These are phyloP conservation scores for Dryas alaskensis DNA, from an alignment of 306 rosid genomes.

Conservation along the genomic window DNA sequence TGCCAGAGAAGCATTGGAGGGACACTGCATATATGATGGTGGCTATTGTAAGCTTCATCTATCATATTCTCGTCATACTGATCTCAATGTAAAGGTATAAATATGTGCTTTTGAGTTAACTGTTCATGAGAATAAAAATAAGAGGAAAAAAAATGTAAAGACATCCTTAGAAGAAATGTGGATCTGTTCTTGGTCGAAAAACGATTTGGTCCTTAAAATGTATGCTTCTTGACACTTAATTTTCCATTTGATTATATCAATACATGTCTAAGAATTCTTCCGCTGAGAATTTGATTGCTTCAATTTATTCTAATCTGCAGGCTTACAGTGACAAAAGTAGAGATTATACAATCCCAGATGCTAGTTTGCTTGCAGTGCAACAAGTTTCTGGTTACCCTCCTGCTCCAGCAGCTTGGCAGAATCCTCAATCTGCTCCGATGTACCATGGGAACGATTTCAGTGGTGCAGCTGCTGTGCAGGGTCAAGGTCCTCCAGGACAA, in stretches of 20 bases:
- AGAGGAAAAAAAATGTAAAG: slow-evolving; percentile 37
- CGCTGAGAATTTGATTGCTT: slow-evolving; percentile 9
- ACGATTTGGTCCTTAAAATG: slow-evolving; percentile 50
- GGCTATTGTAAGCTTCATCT: slow-evolving; percentile 99
- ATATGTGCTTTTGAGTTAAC: slow-evolving; percentile 56
- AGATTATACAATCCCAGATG: slow-evolving; percentile 55
- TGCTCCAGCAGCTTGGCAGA: slow-evolving; percentile 47
- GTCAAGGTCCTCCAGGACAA: slow-evolving; percentile 65
- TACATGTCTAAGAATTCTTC: slow-evolving; percentile 10
- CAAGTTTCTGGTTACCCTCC: slow-evolving; percentile 33
- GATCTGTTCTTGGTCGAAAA: slow-evolving; percentile 54
- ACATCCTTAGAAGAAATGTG: slow-evolving; percentile 55
- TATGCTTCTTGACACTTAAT: slow-evolving; percentile 71
- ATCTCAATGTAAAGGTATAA: slow-evolving; percentile 99
- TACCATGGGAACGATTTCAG: slow-evolving; percentile 43
- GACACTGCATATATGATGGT: slow-evolving; percentile 99
- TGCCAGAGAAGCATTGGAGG: slow-evolving; percentile 92
- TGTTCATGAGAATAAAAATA: slow-evolving; percentile 51
- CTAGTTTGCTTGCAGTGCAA: slow-evolving; percentile 42
- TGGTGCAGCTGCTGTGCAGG: slow-evolving; percentile 34
- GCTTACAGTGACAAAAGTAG: slow-evolving; percentile 91
- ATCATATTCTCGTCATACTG: slow-evolving; percentile 99
- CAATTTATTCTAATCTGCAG: slow-evolving; percentile 33
- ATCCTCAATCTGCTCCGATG: slow-evolving; percentile 43
- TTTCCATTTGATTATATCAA: slow-evolving; percentile 28